Conservation (phyloP, 805 yeast genomes). For the Candida suzukii region DNA sequence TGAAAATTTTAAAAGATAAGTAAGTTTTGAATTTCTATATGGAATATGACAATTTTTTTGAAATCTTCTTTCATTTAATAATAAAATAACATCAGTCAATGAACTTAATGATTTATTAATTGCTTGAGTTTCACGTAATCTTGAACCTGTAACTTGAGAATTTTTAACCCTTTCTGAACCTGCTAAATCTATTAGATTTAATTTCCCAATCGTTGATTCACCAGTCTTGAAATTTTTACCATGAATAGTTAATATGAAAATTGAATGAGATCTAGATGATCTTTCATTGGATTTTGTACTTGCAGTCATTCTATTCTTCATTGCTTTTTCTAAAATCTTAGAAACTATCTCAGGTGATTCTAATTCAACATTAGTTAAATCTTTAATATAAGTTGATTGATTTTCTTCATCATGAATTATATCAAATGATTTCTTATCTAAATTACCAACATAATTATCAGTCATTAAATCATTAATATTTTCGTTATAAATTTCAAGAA, state of each 20-base stretch:
- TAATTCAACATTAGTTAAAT: slow-evolving; percentile 38
- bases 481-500: slow-evolving; percentile 88
- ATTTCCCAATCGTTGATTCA: slow-evolving; percentile 44
- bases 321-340: slow-evolving; percentile 45
- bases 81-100: slow-evolving; percentile 82
- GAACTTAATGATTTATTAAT: slow-evolving; percentile 85
- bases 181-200: slow-evolving; percentile 85
- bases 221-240: slow-evolving; percentile 49
- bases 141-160: slow-evolving; percentile 72
- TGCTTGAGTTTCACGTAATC: slow-evolving; percentile 80
- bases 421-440: slow-evolving; percentile 41
- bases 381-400: slow-evolving; percentile 54
- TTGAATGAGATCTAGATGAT: slow-evolving; percentile 89
- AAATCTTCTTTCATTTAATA: slow-evolving; percentile 41
- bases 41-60: slow-evolving; percentile 50
- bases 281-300: slow-evolving; percentile 73
- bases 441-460: slow-evolving; percentile 13
- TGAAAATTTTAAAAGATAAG: slow-evolving; percentile 79
- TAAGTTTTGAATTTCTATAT: slow-evolving; percentile 65
- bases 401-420: slow-evolving; percentile 59
- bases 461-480: slow-evolving; percentile 60
- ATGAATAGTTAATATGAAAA: slow-evolving; percentile 55
- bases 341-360: slow-evolving; percentile 40
- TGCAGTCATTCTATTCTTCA: slow-evolving; percentile 65
- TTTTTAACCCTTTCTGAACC: slow-evolving; percentile 82